Evolutionary conservation across 1,284 basidiomycete genomes (phyloP), one percentile per base, ranked within the genome.

Genomic region (Moniliella sp.): DNA sequence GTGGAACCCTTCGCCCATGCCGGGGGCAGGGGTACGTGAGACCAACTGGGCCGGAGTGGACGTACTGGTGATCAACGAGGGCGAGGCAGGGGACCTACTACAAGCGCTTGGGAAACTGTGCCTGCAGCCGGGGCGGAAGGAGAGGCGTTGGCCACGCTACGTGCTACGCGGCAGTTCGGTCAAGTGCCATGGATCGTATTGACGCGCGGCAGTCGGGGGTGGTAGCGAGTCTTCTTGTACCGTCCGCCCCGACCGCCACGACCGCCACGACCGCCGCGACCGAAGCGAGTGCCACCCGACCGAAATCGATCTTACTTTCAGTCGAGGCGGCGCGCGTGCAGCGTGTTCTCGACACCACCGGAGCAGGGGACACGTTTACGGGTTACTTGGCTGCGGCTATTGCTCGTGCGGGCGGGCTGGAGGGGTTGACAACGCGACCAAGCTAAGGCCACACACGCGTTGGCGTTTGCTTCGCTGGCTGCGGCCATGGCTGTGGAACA

Each of bases 1-100:
- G n/a, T 68, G 67, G 58, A 71, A 71, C 47, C 69, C 69, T 0
- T 66, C 64, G 0, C 69, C 69, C 4, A 69, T 71, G 66, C 65
- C 64, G 2, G 46, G 55, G 1, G 25, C 36, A 1, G 41, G 42
- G 0, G 57, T 67, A 35, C 57, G 69, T 11, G 43, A 46, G 4
- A 27, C 70, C 44, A 62, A 63, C 0, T 70, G 68, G 69, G 31
- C 34, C 0, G 28, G 43, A n/a, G 45, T 70, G 5, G 59, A 63
- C 17, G 68, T 67, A 61, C 54, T 71, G 14, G 57, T 70, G 15
- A 63, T 71, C 23, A 71, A 71, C 43, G 64, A 69, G 38, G 68
- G 67, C 13, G 69, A 70, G 40, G 59, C 52, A 3, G 33, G 39
- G 5, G 54, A 58, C 12, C 43, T 65, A 2, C 37, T 63, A 8